These are phyloP conservation scores for Colletotrichum sp. DNA, from an alignment of 2,329 filamentous ascomycete genomes.

Conservation along the genomic window DNA sequence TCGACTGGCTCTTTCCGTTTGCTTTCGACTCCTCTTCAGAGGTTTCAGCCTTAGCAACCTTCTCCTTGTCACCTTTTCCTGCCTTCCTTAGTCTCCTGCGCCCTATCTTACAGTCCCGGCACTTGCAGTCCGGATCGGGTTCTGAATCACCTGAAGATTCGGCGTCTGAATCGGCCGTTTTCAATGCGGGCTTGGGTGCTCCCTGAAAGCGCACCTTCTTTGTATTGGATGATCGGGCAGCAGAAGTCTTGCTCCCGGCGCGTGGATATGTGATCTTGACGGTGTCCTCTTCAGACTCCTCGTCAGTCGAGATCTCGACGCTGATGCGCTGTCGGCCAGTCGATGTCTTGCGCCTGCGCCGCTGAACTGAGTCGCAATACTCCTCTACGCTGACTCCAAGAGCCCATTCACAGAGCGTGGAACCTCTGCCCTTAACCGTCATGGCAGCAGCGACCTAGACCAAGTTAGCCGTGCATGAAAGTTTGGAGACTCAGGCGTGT, in stretches of 20 bases:
- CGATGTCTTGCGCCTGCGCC: slow-evolving; percentile 7
- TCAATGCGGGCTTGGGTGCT: slow-evolving; percentile 41
- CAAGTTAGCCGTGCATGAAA: neutral
- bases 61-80: neutral
- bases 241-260: slow-evolving; percentile 23
- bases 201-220: slow-evolving; percentile 52
- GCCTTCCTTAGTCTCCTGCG: neutral
- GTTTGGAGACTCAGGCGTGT: neutral
- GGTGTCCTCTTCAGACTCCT: slow-evolving; percentile 54
- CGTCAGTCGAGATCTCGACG: slow-evolving; percentile 54
- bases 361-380: slow-evolving; percentile 22
- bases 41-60: neutral
- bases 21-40: slow-evolving; percentile 1
- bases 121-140: neutral
- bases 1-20: slow-evolving; percentile 15
- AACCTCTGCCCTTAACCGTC: slow-evolving; percentile 13
- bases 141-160: slow-evolving; percentile 4
- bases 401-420: slow-evolving; percentile 43
- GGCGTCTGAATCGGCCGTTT: slow-evolving; percentile 28
- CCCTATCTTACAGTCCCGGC: neutral
- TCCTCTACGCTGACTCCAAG: slow-evolving; percentile 39
- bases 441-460: neutral
- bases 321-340: slow-evolving; percentile 28
- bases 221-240: slow-evolving; percentile 11
- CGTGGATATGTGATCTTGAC: slow-evolving; percentile 55